Percentiles rank a stretch among this genome's conserved stretches.
Conservation (phyloP, 1,284 basidiomycete species). For the Wallemia mellicola region DNA sequence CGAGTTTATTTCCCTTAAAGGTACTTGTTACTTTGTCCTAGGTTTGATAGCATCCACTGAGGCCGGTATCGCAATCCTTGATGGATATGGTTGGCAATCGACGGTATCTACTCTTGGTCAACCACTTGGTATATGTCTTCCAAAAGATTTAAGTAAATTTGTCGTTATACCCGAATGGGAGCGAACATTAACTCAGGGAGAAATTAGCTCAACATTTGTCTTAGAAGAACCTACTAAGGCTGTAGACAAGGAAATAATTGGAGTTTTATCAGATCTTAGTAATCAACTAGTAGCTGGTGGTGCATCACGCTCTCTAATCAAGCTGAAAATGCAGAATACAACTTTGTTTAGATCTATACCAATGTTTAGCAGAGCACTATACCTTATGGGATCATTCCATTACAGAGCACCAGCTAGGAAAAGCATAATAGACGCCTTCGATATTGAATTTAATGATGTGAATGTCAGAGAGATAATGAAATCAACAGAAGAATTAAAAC, state of each 20-base stretch:
- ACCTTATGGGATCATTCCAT: constrained; percentile 55
- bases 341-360: constrained; percentile 39
- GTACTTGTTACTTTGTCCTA: constrained; percentile 92
- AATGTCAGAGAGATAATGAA: constrained; percentile 1
- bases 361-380: constrained; percentile 52
- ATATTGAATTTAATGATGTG: constrained; percentile 26
- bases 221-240: constrained; percentile 30
- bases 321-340: constrained; percentile 40
- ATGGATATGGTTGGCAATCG: constrained; percentile 75
- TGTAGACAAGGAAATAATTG: constrained; percentile 55
- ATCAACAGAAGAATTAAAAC: constrained; percentile 1
- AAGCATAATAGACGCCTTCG: constrained; percentile 78
- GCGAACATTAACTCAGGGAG: constrained; percentile 19
- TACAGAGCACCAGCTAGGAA: constrained; percentile 68
- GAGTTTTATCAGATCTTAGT: constrained; percentile 68
- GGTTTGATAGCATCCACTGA: constrained; percentile 47
- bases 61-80: constrained; percentile 48
- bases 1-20: constrained; percentile 62
- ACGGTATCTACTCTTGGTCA: constrained; percentile 59
- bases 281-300: constrained; percentile 88
- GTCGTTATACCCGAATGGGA: constrained; percentile 48
- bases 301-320: constrained; percentile 59
- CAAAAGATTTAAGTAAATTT: constrained; percentile 48
- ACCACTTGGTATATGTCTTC: constrained; percentile 69
- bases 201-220: constrained; percentile 18